phyloP scores from a whole-genome alignment of 345 rosid species.

The Gossypioides kirkii region DNA sequence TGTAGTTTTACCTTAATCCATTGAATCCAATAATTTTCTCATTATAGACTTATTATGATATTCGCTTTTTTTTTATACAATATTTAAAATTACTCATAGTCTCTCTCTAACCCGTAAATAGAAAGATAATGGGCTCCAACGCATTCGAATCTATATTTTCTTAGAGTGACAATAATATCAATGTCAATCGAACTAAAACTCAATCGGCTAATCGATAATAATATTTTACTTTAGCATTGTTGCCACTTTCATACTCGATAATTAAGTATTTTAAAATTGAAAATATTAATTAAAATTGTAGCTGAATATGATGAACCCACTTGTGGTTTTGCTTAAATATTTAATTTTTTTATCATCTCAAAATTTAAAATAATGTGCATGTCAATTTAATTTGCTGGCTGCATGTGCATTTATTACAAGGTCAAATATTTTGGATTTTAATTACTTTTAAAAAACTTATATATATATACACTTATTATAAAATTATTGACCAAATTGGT shows the following conservation, averaged over 20 bases:
- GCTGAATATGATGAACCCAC: not conserved
- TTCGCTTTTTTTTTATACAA: too few species aligned
- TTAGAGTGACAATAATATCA: too few species aligned
- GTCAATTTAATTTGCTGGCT: not conserved
- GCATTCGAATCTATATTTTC: too few species aligned
- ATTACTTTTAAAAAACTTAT: too few species aligned
- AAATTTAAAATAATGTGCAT: not conserved
- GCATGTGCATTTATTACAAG: not conserved
- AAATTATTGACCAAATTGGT: fast-evolving
- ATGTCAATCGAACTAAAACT: too few species aligned
- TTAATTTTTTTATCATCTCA: not conserved
- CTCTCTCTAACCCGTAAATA: too few species aligned
- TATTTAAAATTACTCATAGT: fast-evolving
- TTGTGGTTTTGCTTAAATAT: not conserved
- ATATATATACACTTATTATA: too few species aligned
- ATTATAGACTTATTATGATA: too few species aligned
- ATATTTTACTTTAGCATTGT: not conserved
- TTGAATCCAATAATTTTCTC: too few species aligned
- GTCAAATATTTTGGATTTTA: not conserved
- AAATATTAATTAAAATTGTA: not conserved
- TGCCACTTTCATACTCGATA: not conserved
- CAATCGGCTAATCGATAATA: not conserved
- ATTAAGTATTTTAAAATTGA: not conserved
- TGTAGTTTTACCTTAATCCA: too few species aligned
- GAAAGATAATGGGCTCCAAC: too few species aligned